These are phyloP conservation scores for Microcyclosporella mali DNA, from an alignment of 2,329 filamentous ascomycete species.

Conservation along the genomic window DNA sequence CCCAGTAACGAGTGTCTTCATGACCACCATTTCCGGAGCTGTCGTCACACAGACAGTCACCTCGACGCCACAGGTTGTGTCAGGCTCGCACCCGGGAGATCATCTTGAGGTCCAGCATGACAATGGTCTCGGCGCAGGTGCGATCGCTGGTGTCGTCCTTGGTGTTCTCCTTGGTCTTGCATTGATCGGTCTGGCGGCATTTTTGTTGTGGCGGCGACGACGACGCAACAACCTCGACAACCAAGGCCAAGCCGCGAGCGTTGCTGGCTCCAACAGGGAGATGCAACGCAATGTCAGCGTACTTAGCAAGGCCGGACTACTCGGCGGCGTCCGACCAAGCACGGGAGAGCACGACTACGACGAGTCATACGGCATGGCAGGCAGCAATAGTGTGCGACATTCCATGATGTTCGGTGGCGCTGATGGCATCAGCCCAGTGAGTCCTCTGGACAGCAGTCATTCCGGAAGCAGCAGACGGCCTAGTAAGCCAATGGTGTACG, in stretches of 20 bases:
- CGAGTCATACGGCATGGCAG: constrained; percentile 18
- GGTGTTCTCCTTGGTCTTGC: constrained; percentile 36
- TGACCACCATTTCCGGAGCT: constrained; percentile 40
- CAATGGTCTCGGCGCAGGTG: constrained; percentile 30
- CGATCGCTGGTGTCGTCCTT: constrained; percentile 42
- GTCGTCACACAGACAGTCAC: constrained; percentile 42
- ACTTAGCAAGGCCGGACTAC: constrained; percentile 43
- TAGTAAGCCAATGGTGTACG: constrained; percentile 42
- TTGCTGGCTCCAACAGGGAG: constrained; percentile 10
- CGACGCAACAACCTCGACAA: constrained; percentile 18
- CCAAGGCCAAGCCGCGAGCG: constrained; percentile 10
- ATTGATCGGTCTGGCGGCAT: constrained; percentile 31
- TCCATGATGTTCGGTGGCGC: constrained; percentile 26
- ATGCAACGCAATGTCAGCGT: constrained; percentile 41
- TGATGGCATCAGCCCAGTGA: constrained; percentile 26
- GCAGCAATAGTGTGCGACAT: constrained; percentile 28
- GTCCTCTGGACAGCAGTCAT: constrained; percentile 26
- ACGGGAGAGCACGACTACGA: constrained; percentile 25
- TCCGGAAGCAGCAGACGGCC: constrained; percentile 29
- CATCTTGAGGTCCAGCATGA: constrained; percentile 16
- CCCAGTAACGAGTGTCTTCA: constrained; percentile 32
- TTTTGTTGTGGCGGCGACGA: constrained; percentile 38
- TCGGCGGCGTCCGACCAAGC: constrained; percentile 26
- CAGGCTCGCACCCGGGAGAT: constrained; percentile 15
- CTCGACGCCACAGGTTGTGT: constrained; percentile 28